phyloP scores from a whole-genome alignment of 352 stramenopile genomes.

The Globisporangium ultimum region DNA sequence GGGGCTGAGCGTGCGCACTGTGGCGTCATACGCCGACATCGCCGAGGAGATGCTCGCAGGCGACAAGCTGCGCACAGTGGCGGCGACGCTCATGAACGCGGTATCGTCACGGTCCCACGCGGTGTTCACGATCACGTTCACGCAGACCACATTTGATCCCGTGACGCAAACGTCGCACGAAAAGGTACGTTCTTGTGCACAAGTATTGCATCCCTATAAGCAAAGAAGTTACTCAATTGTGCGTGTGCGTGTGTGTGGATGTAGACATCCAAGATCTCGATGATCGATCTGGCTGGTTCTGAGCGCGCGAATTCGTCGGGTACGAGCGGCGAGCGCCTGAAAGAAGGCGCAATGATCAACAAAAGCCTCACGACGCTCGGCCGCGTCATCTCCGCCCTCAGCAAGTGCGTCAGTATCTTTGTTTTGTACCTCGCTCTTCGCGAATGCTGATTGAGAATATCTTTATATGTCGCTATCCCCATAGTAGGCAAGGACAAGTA shows the following conservation, averaged over 20 bases:
- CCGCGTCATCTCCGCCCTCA: constrained; percentile 83
- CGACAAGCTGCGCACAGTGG: constrained; percentile 94
- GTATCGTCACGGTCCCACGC: constrained; percentile 95
- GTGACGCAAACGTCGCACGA: constrained; percentile 54
- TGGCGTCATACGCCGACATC: constrained; percentile 81
- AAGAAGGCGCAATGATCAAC: constrained; percentile 92
- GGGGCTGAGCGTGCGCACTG: constrained; percentile 58
- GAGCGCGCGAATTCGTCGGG: constrained; percentile 78
- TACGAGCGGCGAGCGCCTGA: constrained; percentile 84
- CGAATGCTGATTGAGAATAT: too few species aligned
- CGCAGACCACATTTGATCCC: constrained; percentile 66
- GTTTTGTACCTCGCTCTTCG: too few species aligned
- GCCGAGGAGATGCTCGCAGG: constrained; percentile 77
- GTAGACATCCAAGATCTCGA: constrained; percentile 81
- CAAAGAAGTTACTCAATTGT: neutral
- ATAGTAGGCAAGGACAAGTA: constrained; percentile 13
- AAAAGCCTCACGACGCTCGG: constrained; percentile 89
- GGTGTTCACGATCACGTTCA: constrained; percentile 96
- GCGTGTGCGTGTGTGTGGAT: neutral
- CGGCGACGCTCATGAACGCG: constrained; percentile 96
- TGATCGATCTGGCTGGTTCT: constrained; percentile 84
- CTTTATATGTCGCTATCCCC: too few species aligned
- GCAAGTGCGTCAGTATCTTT: constrained; percentile 34
- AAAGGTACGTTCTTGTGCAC: constrained; percentile 34
- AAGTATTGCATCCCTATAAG: neutral